Evolutionary conservation across 2,329 filamentous ascomycete genomes (phyloP), one percentile per base, ranked within the genome.

Genomic region (Alternaria arbusti): DNA sequence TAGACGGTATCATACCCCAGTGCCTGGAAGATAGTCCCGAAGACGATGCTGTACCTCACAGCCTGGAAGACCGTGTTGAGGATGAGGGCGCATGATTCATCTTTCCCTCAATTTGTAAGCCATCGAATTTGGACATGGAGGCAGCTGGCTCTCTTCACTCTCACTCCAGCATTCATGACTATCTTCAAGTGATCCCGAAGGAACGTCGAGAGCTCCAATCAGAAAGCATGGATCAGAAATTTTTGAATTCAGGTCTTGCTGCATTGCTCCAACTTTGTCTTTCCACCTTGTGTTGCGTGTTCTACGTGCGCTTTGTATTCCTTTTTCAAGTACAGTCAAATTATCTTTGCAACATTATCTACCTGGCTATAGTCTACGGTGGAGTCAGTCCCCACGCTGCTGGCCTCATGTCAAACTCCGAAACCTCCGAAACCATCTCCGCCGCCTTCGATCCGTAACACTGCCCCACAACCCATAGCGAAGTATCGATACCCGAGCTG

Each of bases 401-500:
- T 49, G 61, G 44, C 32, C 76, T 72, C 45, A 72, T 68, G 54
- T 76, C 75, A 65, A 77, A 79, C 60, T 79, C 77, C 15, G 71
- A 60, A 36, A 79, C 54, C 54, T 78, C 72, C 2, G 69, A 70
- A 12, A 63, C 67, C 51, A 60, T 74, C 13, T 72, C 66, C 26
- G 74, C 74, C 13, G 40, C 36, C 61, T 76, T 56, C 57, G 74
- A 71, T 12, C 77, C 76, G 13, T 50, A 67, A 13, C 76, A 49
- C 49, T 69, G 51, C 26, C 75, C 76, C 10, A 75, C 65, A 59
- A 78, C 65, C 59, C 64, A 76, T 20, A 79, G 59, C 50, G 68
- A 74, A 12, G 74, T 71, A 63, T 79, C 76, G 25, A 79, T 72
- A 3, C 77, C 76, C 10, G 69, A 74, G 20, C 58, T 78, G 10